These are phyloP conservation scores for Nemophila menziesii DNA, from an alignment of 257 asterid genomes.

Conservation along the genomic window DNA sequence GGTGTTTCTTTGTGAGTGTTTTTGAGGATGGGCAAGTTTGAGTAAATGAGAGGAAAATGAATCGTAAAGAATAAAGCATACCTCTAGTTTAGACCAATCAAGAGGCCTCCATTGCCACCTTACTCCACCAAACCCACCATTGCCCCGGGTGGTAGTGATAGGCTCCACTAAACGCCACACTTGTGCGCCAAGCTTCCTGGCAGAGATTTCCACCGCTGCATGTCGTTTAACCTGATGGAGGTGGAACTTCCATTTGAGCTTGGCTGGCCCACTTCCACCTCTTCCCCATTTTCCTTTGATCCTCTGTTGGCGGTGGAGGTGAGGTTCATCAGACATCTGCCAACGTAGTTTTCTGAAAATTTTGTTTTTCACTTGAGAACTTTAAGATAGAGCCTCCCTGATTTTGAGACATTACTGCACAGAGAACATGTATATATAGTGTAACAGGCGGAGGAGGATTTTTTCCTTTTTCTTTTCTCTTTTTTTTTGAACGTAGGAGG, in stretches of 20 bases:
- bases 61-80: neutral
- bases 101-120: constrained; percentile 15
- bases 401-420: too few relatives aligned
- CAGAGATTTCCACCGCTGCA: constrained; percentile 19
- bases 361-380: neutral
- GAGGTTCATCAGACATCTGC: constrained; percentile 4
- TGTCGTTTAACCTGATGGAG: constrained; percentile 10
- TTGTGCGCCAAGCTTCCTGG: constrained; percentile 51
- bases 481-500: too few relatives aligned
- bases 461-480: too few relatives aligned
- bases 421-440: too few relatives aligned
- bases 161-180: constrained; percentile 33
- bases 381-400: too few relatives aligned
- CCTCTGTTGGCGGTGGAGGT: neutral
- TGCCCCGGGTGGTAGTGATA: neutral
- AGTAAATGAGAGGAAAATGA: neutral
- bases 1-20: too few relatives aligned
- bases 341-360: neutral
- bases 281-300: constrained; percentile 8
- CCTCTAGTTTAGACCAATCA: constrained; percentile 26
- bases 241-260: constrained; percentile 13
- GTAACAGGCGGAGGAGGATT: too few relatives aligned
- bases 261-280: constrained; percentile 19
- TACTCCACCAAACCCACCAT: constrained; percentile 11
- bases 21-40: too few relatives aligned